Evolutionary conservation across 179 eudicot genomes (phyloP).

Genomic region (Silene coronaria): DNA sequence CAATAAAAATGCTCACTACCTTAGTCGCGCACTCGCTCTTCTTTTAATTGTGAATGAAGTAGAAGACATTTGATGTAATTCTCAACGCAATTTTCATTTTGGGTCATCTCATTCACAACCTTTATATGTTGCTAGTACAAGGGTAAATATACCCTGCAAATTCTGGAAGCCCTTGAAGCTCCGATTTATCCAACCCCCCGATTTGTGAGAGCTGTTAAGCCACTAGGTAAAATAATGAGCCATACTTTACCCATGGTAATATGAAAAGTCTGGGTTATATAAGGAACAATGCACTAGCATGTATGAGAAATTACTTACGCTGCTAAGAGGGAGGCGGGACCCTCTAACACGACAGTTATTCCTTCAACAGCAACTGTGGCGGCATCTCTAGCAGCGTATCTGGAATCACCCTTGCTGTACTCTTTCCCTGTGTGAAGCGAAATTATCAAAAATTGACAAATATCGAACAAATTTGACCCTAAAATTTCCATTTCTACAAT

Average conservation of each 20-base stretch:
- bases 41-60: too few relatives aligned
- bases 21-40: too few relatives aligned
- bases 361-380: constrained; percentile 69
- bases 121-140: too few relatives aligned
- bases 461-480: not conserved
- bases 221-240: too few relatives aligned
- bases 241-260: not conserved
- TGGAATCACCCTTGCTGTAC: constrained; percentile 88
- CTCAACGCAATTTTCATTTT: too few relatives aligned
- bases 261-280: not conserved
- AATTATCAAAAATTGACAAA: not conserved
- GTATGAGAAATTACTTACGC: constrained; percentile 44
- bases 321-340: constrained; percentile 75
- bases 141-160: too few relatives aligned
- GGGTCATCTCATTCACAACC: too few relatives aligned
- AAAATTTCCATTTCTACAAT: not conserved
- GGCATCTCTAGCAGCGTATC: constrained; percentile 73
- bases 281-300: not conserved
- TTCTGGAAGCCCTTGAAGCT: too few relatives aligned
- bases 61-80: too few relatives aligned
- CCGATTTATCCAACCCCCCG: too few relatives aligned
- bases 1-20: too few relatives aligned
- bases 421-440: constrained; percentile 67
- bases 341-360: constrained; percentile 65
- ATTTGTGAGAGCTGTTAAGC: too few relatives aligned